Conservation (phyloP, 306 rosid species). For the Vigna trinervia region DNA sequence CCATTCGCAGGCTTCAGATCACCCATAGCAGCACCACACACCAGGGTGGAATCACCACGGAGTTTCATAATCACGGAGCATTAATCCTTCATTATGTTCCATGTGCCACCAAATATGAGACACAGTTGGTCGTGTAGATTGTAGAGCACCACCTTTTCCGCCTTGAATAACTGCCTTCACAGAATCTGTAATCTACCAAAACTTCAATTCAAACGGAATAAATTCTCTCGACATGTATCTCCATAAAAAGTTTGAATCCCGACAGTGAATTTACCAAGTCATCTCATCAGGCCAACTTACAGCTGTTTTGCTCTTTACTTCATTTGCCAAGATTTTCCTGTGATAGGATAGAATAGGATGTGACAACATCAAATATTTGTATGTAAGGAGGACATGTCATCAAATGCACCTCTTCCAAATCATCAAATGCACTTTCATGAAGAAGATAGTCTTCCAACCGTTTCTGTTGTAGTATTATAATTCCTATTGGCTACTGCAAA, state of each 20-base stretch:
- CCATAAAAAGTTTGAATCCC: constrained; percentile 21
- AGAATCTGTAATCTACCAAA: constrained; percentile 20
- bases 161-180: constrained; percentile 29
- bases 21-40: constrained; percentile 17
- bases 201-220: constrained; percentile 22
- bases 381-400: not conserved
- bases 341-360: not conserved
- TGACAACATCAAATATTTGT: not conserved
- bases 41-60: constrained; percentile 17
- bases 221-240: constrained; percentile 2
- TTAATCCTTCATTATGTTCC: constrained; percentile 19
- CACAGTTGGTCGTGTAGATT: not conserved
- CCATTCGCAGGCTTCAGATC: constrained; percentile 15
- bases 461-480: constrained; percentile 10
- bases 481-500: not conserved
- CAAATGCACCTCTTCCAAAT: constrained; percentile 15
- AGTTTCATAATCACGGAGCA: constrained; percentile 20
- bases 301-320: constrained; percentile 7
- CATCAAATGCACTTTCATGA: constrained; percentile 8
- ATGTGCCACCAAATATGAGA: constrained; percentile 30
- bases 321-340: constrained; percentile 19
- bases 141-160: constrained; percentile 20
- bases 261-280: not conserved
- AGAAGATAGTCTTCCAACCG: constrained; percentile 13
- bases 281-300: constrained; percentile 5